These are phyloP conservation scores for Byssoonygena ceratinophila DNA, from an alignment of 2,329 filamentous ascomycete genomes.

Conservation along the genomic window DNA sequence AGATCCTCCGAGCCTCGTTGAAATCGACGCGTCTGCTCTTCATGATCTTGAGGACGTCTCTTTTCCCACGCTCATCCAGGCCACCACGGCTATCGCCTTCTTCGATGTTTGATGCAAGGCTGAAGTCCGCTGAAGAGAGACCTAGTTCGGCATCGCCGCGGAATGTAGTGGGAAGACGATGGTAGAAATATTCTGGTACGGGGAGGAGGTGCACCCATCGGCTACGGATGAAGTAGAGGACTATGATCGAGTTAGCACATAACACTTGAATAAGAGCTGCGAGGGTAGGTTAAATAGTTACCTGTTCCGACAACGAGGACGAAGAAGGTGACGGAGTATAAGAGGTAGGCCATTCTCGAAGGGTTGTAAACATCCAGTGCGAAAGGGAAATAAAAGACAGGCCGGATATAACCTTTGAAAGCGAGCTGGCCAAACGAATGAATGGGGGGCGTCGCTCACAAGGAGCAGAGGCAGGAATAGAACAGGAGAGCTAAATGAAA, in stretches of 20 bases:
- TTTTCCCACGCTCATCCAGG: constrained; percentile 68
- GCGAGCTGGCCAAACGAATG: background rate
- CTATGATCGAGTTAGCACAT: constrained; percentile 32
- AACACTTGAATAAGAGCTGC: too few relatives aligned
- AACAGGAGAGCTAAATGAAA: background rate
- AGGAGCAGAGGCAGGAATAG: background rate
- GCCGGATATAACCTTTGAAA: background rate
- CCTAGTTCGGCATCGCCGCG: constrained; percentile 78
- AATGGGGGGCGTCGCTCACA: background rate
- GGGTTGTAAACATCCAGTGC: background rate
- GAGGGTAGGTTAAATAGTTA: too few relatives aligned
- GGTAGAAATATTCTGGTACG: constrained; percentile 59
- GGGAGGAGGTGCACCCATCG: constrained; percentile 65
- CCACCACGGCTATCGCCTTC: constrained; percentile 68
- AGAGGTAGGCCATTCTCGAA: constrained; percentile 62
- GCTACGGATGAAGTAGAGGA: constrained; percentile 67
- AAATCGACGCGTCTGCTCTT: constrained; percentile 71
- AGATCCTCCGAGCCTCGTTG: constrained; percentile 78
- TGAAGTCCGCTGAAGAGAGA: constrained; percentile 71
- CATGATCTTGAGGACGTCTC: constrained; percentile 82
- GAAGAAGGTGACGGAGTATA: constrained; percentile 65
- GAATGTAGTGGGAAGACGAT: constrained; percentile 66
- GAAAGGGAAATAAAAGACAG: background rate
- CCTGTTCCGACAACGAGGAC: constrained; percentile 61
- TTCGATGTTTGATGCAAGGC: constrained; percentile 68